Evolutionary conservation across 2,329 filamentous ascomycete genomes (phyloP).

Genomic region (Zarea fungicola): DNA sequence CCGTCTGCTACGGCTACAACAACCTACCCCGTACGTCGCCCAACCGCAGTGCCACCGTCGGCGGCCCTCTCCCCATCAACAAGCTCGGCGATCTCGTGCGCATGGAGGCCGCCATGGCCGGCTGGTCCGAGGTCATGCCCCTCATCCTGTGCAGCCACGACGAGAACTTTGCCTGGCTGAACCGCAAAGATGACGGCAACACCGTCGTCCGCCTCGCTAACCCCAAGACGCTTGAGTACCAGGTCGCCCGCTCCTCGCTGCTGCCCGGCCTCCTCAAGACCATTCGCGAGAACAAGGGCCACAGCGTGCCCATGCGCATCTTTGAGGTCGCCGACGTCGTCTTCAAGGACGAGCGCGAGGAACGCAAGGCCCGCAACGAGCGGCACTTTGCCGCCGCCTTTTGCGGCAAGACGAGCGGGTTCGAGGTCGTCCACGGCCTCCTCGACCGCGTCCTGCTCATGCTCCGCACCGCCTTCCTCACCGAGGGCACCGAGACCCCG

Average conservation of each 20-base stretch:
- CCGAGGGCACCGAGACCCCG: conserved; percentile 49
- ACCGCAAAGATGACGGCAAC: conserved; percentile 79
- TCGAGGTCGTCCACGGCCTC: conserved; percentile 92
- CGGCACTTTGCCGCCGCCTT: conserved; percentile 93
- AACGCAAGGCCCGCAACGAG: conserved; percentile 88
- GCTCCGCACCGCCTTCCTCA: conserved; percentile 78
- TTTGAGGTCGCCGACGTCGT: conserved; percentile 89
- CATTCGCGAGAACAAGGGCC: conserved; percentile 86
- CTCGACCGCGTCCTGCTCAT: conserved; percentile 89
- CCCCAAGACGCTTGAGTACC: conserved; percentile 89
- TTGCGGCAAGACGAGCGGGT: conserved; percentile 91
- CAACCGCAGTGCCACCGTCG: conserved; percentile 79
- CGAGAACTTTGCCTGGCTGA: conserved; percentile 95
- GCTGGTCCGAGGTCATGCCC: conserved; percentile 94
- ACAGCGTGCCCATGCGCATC: conserved; percentile 83
- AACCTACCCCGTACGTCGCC: conserved; percentile 83
- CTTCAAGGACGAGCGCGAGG: conserved; percentile 75
- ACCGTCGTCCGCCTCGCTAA: conserved; percentile 83
- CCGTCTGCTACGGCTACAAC: conserved; percentile 97
- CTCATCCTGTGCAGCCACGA: conserved; percentile 96
- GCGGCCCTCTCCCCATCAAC: conserved; percentile 83
- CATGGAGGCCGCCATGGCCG: conserved; percentile 83
- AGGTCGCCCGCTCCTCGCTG: conserved; percentile 82
- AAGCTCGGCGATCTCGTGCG: conserved; percentile 91
- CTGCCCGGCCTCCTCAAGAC: conserved; percentile 89